Conservation (phyloP, 306 rosid genomes). For the Coriaria nepalensis region DNA sequence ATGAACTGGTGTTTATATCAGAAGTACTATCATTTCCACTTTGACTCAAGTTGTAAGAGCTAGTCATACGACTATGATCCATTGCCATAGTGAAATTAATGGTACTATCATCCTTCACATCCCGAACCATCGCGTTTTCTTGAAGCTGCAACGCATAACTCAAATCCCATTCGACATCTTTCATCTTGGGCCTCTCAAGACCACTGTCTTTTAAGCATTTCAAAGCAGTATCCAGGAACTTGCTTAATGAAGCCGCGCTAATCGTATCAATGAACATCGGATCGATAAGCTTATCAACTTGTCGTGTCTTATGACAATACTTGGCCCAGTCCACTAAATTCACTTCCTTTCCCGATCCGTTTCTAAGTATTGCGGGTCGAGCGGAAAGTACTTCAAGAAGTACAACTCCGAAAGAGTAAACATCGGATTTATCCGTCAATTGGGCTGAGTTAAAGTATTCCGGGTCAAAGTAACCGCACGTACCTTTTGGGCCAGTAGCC, state of each 20-base stretch:
- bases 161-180: slow-evolving; percentile 5
- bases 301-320: background rate
- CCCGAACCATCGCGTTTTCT: background rate
- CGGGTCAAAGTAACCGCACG: background rate
- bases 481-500: background rate
- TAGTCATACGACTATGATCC: too few species aligned
- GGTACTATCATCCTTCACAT: too few species aligned
- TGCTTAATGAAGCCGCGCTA: background rate
- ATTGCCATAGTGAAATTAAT: too few species aligned
- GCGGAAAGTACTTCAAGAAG: slow-evolving; percentile 7
- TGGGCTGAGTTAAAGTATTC: background rate
- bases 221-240: slow-evolving; percentile 3
- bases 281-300: slow-evolving; percentile 2
- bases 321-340: slow-evolving; percentile 1
- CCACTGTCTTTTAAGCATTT: slow-evolving; percentile 1
- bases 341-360: background rate
- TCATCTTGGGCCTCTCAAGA: slow-evolving; percentile 11
- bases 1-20: too few species aligned
- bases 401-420: slow-evolving; percentile 9
- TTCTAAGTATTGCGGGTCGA: background rate
- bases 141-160: slow-evolving; percentile 4
- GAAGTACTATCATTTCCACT: too few species aligned
- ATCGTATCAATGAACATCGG: slow-evolving; percentile 3
- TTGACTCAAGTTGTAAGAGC: too few species aligned
- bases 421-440: background rate